phyloP scores from a whole-genome alignment of 2,329 filamentous ascomycete species.

The Penicillium sp. region DNA sequence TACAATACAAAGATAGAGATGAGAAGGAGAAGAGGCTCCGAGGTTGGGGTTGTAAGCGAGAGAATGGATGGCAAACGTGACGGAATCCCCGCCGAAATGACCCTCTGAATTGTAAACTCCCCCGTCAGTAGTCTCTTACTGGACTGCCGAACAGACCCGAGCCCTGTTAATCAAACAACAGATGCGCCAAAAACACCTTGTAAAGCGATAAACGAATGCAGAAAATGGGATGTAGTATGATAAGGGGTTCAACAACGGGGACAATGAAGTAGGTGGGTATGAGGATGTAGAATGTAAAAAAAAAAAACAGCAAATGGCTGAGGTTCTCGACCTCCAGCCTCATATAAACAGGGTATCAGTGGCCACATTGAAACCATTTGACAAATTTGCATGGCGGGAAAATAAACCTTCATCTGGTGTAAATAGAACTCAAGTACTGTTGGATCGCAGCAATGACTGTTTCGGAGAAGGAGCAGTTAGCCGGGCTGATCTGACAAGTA shows the following conservation, averaged over 20 bases:
- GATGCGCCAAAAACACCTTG: conserved; percentile 21
- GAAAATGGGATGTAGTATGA: conserved; percentile 1
- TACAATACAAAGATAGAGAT: conserved; percentile 31
- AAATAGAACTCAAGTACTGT: conserved; percentile 43
- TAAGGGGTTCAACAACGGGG: neutral
- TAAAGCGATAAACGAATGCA: conserved; percentile 19
- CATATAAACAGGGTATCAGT: conserved; percentile 28
- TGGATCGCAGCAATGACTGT: conserved; percentile 46
- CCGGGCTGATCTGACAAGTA: conserved; percentile 1
- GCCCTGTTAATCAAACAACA: conserved; percentile 12
- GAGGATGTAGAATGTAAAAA: conserved; percentile 13
- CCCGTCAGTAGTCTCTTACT: conserved; percentile 16
- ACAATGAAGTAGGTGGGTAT: conserved; percentile 16
- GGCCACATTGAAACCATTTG: conserved; percentile 26
- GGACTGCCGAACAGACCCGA: conserved; percentile 17
- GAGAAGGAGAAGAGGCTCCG: conserved; percentile 6
- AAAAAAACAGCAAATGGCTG: neutral
- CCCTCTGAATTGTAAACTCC: conserved; percentile 22
- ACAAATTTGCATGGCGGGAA: conserved; percentile 22
- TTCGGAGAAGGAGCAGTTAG: conserved; percentile 7
- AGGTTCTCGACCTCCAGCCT: conserved; percentile 8
- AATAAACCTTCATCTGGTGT: conserved; percentile 25
- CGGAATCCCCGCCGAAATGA: conserved; percentile 5
- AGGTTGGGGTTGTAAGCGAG: conserved; percentile 15
- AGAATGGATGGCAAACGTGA: conserved; percentile 18